Evolutionary conservation across 331 rosid genomes (phyloP).

Genomic region (Erythrophleum ivorense): DNA sequence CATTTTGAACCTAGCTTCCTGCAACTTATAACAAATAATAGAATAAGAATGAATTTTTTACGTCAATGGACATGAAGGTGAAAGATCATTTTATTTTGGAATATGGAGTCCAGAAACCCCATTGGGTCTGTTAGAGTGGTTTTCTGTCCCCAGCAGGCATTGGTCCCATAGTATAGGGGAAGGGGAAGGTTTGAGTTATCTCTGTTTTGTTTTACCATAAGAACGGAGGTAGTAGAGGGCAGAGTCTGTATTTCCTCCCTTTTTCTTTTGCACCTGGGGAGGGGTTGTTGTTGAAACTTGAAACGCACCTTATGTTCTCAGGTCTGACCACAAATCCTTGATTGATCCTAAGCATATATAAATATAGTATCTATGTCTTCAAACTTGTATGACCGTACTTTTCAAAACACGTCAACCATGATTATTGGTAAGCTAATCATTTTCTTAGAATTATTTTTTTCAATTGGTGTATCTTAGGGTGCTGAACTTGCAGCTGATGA

Average conservation of each 20-base stretch:
- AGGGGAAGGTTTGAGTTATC: conserved; percentile 25
- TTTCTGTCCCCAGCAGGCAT: not conserved
- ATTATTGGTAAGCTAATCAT: not conserved
- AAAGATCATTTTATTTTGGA: conserved; percentile 21
- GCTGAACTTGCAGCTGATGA: conserved; percentile 91
- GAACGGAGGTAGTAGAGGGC: conserved; percentile 10
- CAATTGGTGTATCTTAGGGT: conserved; percentile 67
- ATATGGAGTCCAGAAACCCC: conserved; percentile 6
- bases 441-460: not conserved
- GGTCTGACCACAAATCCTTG: not conserved
- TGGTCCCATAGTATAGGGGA: not conserved
- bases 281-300: conserved; percentile 26
- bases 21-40: not conserved
- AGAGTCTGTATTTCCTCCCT: conserved; percentile 5
- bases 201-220: not conserved
- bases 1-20: conserved; percentile 14
- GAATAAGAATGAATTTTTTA: conserved; percentile 1
- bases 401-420: not conserved
- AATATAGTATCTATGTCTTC: conserved; percentile 7
- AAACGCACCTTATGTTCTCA: not conserved
- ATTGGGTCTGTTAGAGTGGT: not conserved
- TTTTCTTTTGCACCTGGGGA: not conserved
- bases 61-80: conserved; percentile 1
- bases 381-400: not conserved
- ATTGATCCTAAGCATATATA: not conserved